Conservation (phyloP, 2,329 filamentous ascomycete genomes). For the Sporothrix globosa region DNA sequence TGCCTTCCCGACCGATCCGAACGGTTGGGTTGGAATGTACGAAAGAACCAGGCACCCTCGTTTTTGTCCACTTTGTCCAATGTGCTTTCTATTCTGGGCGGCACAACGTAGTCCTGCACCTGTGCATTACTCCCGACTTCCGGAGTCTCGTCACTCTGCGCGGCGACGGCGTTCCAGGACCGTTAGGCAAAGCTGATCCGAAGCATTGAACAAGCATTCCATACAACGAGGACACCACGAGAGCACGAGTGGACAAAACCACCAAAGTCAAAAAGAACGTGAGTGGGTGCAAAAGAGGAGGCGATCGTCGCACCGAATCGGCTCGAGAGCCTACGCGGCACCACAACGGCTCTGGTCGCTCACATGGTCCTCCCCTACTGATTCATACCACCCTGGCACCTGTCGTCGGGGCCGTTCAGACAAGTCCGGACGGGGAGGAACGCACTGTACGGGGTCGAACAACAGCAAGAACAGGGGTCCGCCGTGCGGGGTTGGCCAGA, state of each 20-base stretch:
- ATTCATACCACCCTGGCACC: constrained; percentile 2
- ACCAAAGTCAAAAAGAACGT: no score
- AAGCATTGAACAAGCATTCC: no score
- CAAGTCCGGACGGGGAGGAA: neutral
- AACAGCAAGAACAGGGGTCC: neutral
- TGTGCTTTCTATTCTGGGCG: neutral
- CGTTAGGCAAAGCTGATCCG: neutral
- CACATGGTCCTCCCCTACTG: neutral
- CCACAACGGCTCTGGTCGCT: no score
- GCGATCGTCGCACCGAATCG: neutral
- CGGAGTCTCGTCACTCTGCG: constrained; percentile 4
- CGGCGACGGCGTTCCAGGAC: neutral
- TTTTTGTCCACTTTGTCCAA: no score
- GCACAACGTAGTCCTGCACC: neutral
- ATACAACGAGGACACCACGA: no score
- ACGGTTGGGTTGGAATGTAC: neutral
- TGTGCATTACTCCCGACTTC: neutral
- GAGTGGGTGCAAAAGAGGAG: neutral
- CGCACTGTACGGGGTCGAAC: neutral
- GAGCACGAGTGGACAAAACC: no score
- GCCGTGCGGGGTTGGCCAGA: neutral
- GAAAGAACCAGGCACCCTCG: no score
- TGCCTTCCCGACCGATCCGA: neutral
- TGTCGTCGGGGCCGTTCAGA: neutral
- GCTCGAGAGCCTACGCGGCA: neutral